Base-by-base conservation (phyloP, 2,329 filamentous ascomycete species). In the Neonectria coccinea region DNA sequence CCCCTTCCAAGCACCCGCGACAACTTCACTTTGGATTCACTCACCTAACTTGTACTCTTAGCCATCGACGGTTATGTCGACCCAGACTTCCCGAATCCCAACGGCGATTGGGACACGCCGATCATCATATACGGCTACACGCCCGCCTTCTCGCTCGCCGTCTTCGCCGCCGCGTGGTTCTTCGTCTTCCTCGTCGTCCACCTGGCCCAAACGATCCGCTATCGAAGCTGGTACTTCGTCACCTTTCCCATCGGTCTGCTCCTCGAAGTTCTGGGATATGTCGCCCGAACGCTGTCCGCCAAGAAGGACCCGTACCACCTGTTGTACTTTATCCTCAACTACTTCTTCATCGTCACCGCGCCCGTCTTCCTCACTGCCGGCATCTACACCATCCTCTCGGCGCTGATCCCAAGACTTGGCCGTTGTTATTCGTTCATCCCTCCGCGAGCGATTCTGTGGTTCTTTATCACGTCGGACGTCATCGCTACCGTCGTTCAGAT, bases 261-360 rank as follows among this genome's bases (percentile, higher is more conserved):
- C 16, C 81, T 86, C 69, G 85, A 86, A 68, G 75, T 86, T 16
- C 73, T 85, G 29, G 84, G 84, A 44, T 86, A 86, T 69, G 71
- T 82, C 56, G 81, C 82, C 54, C 81, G 84, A 9, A 76, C 78
- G 2, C 79, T 86, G n/a, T 84, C 82, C 1, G 79, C 82, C 27
- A 79, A 81, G 67, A 76, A 81, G 48, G 79, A 87, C 65, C 86
- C 86, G 0, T 88, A 87, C 73, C 78, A 82, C 64, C 79, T 87
- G 16, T 75, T 83, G 41, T 88, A 82, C 78, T 88, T 88, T 67
- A 84, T 88, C 42, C 76, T 86, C 50, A 85, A 87, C 71, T 88
- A 88, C 78, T 88, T 88, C 79, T 86, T 86, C 79, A 86, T 88
- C 73, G 86, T 88, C 65, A 84, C 84, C 0, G 86, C 86, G 0